Base-by-base conservation (phyloP, 441 rosid genomes). In the Arabidopsis hybrid region DNA sequence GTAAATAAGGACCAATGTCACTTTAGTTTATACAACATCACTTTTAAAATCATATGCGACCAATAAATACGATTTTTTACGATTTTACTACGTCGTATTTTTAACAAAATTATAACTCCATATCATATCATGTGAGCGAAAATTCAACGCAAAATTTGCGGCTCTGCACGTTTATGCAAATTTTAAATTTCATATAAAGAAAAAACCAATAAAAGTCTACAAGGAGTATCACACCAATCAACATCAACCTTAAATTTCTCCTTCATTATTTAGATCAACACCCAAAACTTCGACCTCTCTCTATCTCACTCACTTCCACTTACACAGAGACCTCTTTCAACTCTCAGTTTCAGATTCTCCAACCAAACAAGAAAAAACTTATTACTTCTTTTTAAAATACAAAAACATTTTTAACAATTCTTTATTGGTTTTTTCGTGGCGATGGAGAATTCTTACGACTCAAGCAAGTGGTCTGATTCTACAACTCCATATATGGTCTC, bases 401-500 rank as follows among this genome's bases (percentile, higher is more conserved):
- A 35, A 36, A 31, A 12, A 17, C 4, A 5, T 1, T 3, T 42
- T 13, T 5, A 42, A 51, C 40, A 59, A 6, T 18, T 60, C 1
- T 43, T 45, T 68, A 42, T 67, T 61, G 13, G 11, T 68, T 67
- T 38, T 14, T 18, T 51, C 2, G 32, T 10, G 8, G n/a, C 43
- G 51, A 77, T 77, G 80, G 80, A 77, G 38, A 45, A 43, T 18
- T 72, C 69, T 8, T 51, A 77, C 60, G 80, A 77, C 4, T 76
- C 75, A 35, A 74, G 77, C 69, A 81, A 79, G 67, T 82, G 81
- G 81, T 69, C 65, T 69, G 77, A 71, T 58, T 69, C 51, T 16
- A 74, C 71, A 71, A 69, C 65, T 69, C 68, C 83, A 40, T 60
- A 69, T 76, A 63, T 56, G 60, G 55, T 77, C 49, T 89, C 90